Percentiles rank a stretch among this genome's conserved stretches.
These are phyloP conservation scores for Biancaea sappan DNA, from an alignment of 306 rosid genomes.

Conservation along the genomic window DNA sequence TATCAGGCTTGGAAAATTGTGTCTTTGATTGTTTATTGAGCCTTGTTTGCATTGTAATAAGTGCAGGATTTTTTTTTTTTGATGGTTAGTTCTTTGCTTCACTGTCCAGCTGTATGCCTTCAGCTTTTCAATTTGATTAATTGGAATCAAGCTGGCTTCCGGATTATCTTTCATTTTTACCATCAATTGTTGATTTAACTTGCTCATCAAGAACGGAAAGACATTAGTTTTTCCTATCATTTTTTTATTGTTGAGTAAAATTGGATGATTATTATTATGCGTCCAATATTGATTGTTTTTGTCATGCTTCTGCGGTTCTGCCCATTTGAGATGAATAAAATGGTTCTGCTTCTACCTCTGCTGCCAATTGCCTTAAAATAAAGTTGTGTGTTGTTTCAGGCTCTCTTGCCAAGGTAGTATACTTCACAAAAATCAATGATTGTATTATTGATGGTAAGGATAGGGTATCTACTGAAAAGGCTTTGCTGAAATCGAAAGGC, in stretches of 20 bases:
- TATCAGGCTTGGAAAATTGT: neutral
- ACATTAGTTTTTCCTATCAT: conserved; percentile 5
- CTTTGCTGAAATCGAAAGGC: conserved; percentile 43
- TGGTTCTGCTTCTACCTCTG: conserved; percentile 14
- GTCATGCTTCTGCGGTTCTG: conserved; percentile 7
- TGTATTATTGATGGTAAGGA: conserved; percentile 37
- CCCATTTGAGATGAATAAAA: conserved; percentile 13
- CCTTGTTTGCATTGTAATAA: neutral
- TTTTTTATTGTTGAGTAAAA: neutral
- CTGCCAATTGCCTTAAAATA: conserved; percentile 10
- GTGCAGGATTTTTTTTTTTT: neutral
- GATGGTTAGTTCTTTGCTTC: neutral
- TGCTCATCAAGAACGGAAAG: neutral
- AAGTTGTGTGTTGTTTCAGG: conserved; percentile 52
- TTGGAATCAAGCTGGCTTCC: conserved; percentile 5
- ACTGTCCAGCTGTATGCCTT: neutral
- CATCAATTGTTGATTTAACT: neutral
- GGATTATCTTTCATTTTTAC: conserved; percentile 17
- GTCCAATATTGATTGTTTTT: conserved; percentile 13
- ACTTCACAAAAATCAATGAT: conserved; percentile 63
- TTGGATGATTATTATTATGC: conserved; percentile 2
- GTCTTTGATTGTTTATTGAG: neutral
- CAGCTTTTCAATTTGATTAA: conserved; percentile 11
- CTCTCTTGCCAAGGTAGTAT: conserved; percentile 79
- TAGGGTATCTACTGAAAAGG: conserved; percentile 41